These are phyloP conservation scores for Wickerhamomyces tratensis DNA, from an alignment of 805 yeast species.

Conservation along the genomic window DNA sequence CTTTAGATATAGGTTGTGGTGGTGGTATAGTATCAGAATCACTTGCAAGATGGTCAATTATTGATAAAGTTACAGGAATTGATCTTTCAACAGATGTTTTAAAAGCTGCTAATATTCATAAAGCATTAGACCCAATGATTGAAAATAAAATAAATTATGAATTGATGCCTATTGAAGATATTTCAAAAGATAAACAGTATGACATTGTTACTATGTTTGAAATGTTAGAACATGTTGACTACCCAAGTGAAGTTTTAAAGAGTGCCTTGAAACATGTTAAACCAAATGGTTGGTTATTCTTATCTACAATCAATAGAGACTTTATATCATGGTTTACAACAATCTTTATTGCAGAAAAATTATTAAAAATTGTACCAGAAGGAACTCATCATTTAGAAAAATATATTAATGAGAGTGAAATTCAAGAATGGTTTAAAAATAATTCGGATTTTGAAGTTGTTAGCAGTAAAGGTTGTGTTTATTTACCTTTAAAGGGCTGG, in stretches of 20 bases:
- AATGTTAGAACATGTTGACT: constrained; percentile 88
- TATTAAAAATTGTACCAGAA: constrained; percentile 72
- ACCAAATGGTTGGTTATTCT: constrained; percentile 69
- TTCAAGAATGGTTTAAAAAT: constrained; percentile 52
- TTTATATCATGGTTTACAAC: constrained; percentile 85
- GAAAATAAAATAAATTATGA: constrained; percentile 47
- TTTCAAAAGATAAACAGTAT: constrained; percentile 36
- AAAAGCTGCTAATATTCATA: constrained; percentile 69
- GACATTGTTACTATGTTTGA: constrained; percentile 90
- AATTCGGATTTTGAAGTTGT: constrained; percentile 47
- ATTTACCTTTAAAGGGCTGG: constrained; percentile 85
- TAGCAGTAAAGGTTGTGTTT: constrained; percentile 68
- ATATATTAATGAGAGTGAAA: constrained; percentile 71
- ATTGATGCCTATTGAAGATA: constrained; percentile 51
- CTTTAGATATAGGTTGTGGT: constrained; percentile 93
- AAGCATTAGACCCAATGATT: constrained; percentile 53
- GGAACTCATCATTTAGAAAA: constrained; percentile 89
- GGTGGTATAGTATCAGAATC: constrained; percentile 94
- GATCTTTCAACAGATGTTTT: constrained; percentile 82
- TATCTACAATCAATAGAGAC: constrained; percentile 91
- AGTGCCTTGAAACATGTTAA: constrained; percentile 60
- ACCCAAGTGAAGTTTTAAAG: constrained; percentile 65
- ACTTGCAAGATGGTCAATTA: constrained; percentile 63
- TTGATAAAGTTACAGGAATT: constrained; percentile 62
- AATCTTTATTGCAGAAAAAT: constrained; percentile 78